Evolutionary conservation across 2,329 filamentous ascomycete genomes (phyloP), one percentile per base, ranked within the genome.

Genomic region (Pleoardoris graminearum): DNA sequence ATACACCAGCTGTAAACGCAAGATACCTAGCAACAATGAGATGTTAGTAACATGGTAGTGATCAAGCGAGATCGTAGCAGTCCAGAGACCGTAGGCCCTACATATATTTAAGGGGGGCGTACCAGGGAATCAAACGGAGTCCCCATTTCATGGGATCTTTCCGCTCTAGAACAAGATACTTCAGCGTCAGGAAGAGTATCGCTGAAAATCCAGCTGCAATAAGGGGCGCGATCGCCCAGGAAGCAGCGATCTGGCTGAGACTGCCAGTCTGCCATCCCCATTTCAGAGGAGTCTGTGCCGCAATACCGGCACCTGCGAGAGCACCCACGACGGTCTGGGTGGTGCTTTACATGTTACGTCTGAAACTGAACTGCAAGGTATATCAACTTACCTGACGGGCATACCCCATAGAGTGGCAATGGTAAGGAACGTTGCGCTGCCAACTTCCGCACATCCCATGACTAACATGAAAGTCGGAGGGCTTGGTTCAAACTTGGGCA

Each of bases 261-360:
- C 47, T 51, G n/a, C 56, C 56, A n/a, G 14, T 51, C 17, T 22
- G 32, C 56, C 56, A 59, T 8, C 16, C 50, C 56, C 56, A 59
- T 17, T 54, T 56, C 30, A 60, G 25, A 14, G 50, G 48, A 4
- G 55, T 49, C 11, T 48, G 39, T 3, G 56, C 45, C n/a, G 81
- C 82, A 35, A 85, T 73, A 48, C 82, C 82, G 67, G 84, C 80
- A 48, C 83, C 83, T 49, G 83, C 74, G 33, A 85, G 78, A 55
- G 80, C 81, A 14, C 80, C 81, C 54, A 85, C 78, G 55, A 84
- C 78, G 10, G 81, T 82, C 68, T 85, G 82, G 2, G 82, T 85
- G 3, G 83, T 83, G 1, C 81, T 47, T 14, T 47, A 7, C 4
- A 3, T 16, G n/a, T 32, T 12, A 32, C 11, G 3, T 32, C 4